These are phyloP conservation scores for Neurospora intermedia DNA, from an alignment of 495 filamentous ascomycete genomes.

Conservation along the genomic window DNA sequence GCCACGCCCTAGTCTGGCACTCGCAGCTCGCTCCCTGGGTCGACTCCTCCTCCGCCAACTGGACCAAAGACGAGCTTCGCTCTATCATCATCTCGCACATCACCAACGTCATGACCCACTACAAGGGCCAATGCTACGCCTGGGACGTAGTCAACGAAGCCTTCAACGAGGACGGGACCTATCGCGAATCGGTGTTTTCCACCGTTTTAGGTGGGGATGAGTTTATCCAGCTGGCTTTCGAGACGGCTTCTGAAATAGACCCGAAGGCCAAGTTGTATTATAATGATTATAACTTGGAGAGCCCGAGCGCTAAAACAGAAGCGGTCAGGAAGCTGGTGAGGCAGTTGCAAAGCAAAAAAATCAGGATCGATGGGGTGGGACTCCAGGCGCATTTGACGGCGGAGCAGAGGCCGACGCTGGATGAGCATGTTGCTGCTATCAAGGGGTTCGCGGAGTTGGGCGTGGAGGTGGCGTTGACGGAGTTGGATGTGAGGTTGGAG, in stretches of 20 bases:
- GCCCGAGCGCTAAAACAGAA: slow-evolving; percentile 10
- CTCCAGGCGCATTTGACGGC: slow-evolving; percentile 47
- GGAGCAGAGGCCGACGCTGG: slow-evolving; percentile 32
- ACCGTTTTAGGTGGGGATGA: slow-evolving; percentile 39
- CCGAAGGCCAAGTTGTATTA: slow-evolving; percentile 52
- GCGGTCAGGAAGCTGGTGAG: slow-evolving; percentile 14
- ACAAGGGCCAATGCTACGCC: slow-evolving; percentile 40
- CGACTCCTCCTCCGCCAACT: slow-evolving; percentile 31
- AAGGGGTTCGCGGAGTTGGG: slow-evolving; percentile 31
- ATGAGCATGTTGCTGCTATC: slow-evolving; percentile 33
- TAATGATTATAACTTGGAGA: slow-evolving; percentile 53
- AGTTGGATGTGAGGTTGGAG: slow-evolving; percentile 47
- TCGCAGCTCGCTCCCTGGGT: slow-evolving; percentile 46
- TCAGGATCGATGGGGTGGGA: slow-evolving; percentile 39
- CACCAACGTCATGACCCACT: slow-evolving; percentile 39
- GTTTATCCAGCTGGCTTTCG: slow-evolving; percentile 46
- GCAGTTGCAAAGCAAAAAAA: slow-evolving; percentile 32
- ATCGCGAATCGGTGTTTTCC: slow-evolving; percentile 43
- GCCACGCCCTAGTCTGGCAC: slow-evolving; percentile 52
- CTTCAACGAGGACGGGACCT: slow-evolving; percentile 52
- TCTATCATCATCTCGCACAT: slow-evolving; percentile 40
- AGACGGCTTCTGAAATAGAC: slow-evolving; percentile 37
- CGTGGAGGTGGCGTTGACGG: slow-evolving; percentile 45
- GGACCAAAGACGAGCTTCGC: slow-evolving; percentile 39
- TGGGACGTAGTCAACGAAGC: slow-evolving; percentile 60